Evolutionary conservation across 2,329 filamentous ascomycete species (phyloP).

Genomic region (Fusarium palustre): DNA sequence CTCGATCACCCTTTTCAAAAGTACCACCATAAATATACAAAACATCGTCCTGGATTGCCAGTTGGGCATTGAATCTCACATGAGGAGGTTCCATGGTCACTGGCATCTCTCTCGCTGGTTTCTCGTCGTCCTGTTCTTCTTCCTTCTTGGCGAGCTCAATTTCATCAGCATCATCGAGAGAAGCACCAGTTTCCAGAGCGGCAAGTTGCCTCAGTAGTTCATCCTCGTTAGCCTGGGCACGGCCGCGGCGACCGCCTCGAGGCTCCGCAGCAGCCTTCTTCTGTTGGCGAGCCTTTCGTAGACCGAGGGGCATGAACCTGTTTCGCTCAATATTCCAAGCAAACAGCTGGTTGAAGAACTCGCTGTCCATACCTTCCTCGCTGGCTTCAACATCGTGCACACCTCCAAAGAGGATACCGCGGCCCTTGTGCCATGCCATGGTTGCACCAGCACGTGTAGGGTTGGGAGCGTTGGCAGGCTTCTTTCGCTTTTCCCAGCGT

Average conservation of each 20-base stretch:
- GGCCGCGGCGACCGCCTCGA: slow-evolving; percentile 71
- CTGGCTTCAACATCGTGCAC: slow-evolving; percentile 93
- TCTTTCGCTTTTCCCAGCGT: slow-evolving; percentile 93
- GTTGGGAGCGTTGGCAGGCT: slow-evolving; percentile 87
- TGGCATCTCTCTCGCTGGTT: slow-evolving; percentile 70
- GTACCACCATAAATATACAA: slow-evolving; percentile 96
- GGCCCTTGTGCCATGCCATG: slow-evolving; percentile 93
- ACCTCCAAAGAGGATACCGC: slow-evolving; percentile 92
- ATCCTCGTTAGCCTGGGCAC: slow-evolving; percentile 90
- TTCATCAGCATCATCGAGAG: slow-evolving; percentile 64
- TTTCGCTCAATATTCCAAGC: slow-evolving; percentile 97
- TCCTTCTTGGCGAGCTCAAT: slow-evolving; percentile 65
- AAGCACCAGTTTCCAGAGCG: slow-evolving; percentile 80
- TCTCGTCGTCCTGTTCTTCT: slow-evolving; percentile 66
- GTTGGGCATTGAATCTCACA: slow-evolving; percentile 87
- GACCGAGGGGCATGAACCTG: slow-evolving; percentile 85
- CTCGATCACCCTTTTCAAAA: slow-evolving; percentile 92
- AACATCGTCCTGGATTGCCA: slow-evolving; percentile 91
- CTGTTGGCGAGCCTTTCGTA: slow-evolving; percentile 78
- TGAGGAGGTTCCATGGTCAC: slow-evolving; percentile 88
- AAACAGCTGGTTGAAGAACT: slow-evolving; percentile 93
- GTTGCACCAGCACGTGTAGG: slow-evolving; percentile 88
- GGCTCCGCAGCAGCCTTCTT: slow-evolving; percentile 67
- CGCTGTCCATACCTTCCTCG: slow-evolving; percentile 95
- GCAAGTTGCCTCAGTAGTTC: slow-evolving; percentile 89